phyloP scores from a whole-genome alignment of 441 rosid species.

The Syzygium malaccense region DNA sequence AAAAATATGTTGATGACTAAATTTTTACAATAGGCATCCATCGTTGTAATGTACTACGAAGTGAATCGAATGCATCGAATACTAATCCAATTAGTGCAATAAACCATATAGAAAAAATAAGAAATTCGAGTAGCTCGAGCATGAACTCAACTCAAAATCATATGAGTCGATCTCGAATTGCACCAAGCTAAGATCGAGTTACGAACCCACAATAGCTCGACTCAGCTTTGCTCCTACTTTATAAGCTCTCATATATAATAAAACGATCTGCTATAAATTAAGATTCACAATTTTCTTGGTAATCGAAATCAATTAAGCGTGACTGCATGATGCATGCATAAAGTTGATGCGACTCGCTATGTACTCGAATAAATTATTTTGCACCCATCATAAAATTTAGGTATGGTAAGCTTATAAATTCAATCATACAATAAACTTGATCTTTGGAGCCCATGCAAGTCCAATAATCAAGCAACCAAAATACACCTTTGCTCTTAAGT shows the following conservation, averaged over 20 bases:
- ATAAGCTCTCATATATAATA: background rate
- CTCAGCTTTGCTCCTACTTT: background rate
- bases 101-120: background rate
- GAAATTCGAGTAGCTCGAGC: background rate
- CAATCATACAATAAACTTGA: background rate
- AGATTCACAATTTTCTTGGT: background rate
- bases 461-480: background rate
- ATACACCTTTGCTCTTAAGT: background rate
- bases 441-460: background rate
- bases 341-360: background rate
- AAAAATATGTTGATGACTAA: background rate
- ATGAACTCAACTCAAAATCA: background rate
- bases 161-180: background rate
- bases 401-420: background rate
- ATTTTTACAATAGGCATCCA: accelerated
- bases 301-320: background rate
- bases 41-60: background rate
- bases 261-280: no score
- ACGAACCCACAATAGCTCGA: accelerated
- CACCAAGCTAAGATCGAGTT: background rate
- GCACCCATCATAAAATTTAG: background rate
- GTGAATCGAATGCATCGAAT: background rate
- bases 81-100: background rate
- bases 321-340: background rate
- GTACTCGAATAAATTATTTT: background rate